These are phyloP conservation scores for Inga leiocalycina DNA, from an alignment of 306 rosid genomes.

Conservation along the genomic window DNA sequence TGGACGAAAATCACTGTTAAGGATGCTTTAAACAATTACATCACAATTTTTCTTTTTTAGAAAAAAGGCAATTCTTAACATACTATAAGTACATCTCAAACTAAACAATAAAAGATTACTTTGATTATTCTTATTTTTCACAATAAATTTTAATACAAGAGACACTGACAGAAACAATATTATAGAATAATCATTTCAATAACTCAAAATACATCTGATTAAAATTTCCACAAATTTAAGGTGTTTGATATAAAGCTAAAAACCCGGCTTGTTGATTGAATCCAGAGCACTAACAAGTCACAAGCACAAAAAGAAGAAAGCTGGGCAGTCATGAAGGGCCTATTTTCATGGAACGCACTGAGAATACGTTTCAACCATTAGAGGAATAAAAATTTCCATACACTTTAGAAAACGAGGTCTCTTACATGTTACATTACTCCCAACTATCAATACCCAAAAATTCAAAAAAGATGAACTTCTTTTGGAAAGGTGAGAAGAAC, in stretches of 20 bases:
- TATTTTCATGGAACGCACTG: conserved; percentile 28
- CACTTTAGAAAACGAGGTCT: conserved; percentile 30
- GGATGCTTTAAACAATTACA: neutral
- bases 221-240: neutral
- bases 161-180: neutral
- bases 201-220: neutral
- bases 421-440: conserved; percentile 36
- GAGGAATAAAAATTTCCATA: conserved; percentile 24
- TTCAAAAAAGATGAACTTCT: neutral
- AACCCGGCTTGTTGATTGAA: conserved; percentile 13
- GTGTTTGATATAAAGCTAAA: neutral
- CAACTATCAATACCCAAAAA: conserved; percentile 26
- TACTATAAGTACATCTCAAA: neutral
- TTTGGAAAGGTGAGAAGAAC: conserved; percentile 38
- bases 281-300: conserved; percentile 15
- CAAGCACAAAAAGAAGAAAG: conserved; percentile 23
- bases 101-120: neutral
- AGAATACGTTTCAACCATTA: conserved; percentile 36
- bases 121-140: neutral
- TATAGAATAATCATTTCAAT: neutral
- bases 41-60: neutral
- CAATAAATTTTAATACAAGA: neutral
- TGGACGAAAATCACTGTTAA: neutral
- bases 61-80: neutral
- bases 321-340: conserved; percentile 37